Conservation (phyloP, 2,329 filamentous ascomycete species). For the Botrytis porri region DNA sequence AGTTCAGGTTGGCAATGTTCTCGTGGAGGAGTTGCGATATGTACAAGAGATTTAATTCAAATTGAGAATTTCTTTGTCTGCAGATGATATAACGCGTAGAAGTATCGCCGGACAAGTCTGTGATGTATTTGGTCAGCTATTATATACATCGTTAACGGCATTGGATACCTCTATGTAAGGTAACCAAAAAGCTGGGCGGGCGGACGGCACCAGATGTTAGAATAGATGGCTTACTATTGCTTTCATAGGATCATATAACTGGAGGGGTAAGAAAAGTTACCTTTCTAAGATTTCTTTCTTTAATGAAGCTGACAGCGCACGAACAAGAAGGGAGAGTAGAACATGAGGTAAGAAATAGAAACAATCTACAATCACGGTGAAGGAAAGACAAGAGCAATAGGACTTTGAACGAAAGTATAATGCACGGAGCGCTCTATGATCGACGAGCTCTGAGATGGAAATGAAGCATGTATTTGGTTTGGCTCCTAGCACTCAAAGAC, state of each 20-base stretch:
- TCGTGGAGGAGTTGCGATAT: constrained; percentile 7
- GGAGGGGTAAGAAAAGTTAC: neutral
- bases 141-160: neutral
- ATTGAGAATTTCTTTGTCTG: constrained; percentile 29
- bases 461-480: neutral
- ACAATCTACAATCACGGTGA: constrained; percentile 25
- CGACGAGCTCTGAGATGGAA: constrained; percentile 15
- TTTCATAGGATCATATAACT: constrained; percentile 1
- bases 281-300: neutral
- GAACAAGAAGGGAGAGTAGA: constrained; percentile 10
- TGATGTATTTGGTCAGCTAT: constrained; percentile 22
- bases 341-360: constrained; percentile 20
- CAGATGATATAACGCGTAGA: constrained; percentile 24
- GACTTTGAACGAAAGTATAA: constrained; percentile 10
- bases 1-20: neutral
- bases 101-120: constrained; percentile 29
- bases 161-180: neutral
- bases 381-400: constrained; percentile 19
- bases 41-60: constrained; percentile 14
- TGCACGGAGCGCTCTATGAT: constrained; percentile 31
- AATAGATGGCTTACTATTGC: constrained; percentile 16
- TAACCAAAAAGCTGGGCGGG: neutral
- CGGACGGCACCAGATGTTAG: constrained; percentile 1
- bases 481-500: constrained; percentile 24
- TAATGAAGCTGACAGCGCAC: constrained; percentile 19